Base-by-base conservation (phyloP, 768 basidiomycete genomes). In the Phanerochaete sordida region DNA sequence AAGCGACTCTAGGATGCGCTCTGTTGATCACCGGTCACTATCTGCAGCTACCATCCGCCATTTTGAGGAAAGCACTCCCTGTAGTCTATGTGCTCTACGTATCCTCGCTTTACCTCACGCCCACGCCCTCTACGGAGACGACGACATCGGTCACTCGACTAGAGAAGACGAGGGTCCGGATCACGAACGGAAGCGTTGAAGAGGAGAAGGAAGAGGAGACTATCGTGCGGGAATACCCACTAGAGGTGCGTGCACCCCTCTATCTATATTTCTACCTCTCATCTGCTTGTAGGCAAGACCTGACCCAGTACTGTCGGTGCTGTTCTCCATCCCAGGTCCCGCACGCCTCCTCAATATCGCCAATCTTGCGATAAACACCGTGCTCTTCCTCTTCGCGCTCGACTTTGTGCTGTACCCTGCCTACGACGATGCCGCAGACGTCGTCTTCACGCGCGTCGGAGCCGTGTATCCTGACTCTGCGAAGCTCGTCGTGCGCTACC, bases 391-490 rank as follows among this genome's bases (percentile, higher is more conserved):
- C 27, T 62, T 73, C 51, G 68, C 71, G 5, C 60, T 72, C 31
- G 90, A 93, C 68, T 80, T 85, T 62, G 72, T 80, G 49, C 63
- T 75, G 23, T 75, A 81, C 1, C 88, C 90, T 3, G 77, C 82
- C 64, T 68, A 84, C 57, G 82, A 85, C 67, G 66, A 81, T 48
- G 83, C 85, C 16, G 39, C 72, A 9, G 78, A 81, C 66, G 80
- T 90, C 61, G 72, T 76, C 13, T 93, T 88, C 70, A 83, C 84
- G 2, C 81, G 90, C 52, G 75, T 90, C 57, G 90, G 90, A 16
- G 88, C 88, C 2, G 79, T 91, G 58, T 82, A 85, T 63, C 82
- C 85, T 3, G 81, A 85, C 65, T 74, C 76, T 46, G 85, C 75
- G 60, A 91, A 88, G 69, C 76, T 91, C 45, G 73, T 80, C 35